Conservation (phyloP, 2,329 filamentous ascomycete genomes). For the Xylariaceae sp. region DNA sequence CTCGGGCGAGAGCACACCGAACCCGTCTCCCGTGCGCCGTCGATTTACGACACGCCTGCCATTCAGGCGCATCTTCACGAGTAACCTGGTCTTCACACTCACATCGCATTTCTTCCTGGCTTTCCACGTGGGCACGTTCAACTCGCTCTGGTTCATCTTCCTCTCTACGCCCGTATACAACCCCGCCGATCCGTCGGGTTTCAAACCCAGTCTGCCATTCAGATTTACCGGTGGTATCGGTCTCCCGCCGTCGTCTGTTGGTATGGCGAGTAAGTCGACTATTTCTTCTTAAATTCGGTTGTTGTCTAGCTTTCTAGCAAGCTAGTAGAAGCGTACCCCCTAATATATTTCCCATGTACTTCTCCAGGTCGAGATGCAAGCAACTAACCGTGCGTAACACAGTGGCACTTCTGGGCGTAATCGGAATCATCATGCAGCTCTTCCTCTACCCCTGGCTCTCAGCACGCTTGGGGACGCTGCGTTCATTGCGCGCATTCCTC, state of each 20-base stretch:
- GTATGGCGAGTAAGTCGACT: conserved; percentile 50
- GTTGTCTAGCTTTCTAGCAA: neutral
- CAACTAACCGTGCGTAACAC: neutral
- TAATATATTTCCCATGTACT: neutral
- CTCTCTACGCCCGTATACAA: conserved; percentile 63
- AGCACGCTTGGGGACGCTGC: conserved; percentile 59
- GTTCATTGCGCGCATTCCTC: conserved; percentile 62
- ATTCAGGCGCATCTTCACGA: conserved; percentile 51
- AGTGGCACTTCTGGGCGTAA: conserved; percentile 65
- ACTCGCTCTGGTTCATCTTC: conserved; percentile 71
- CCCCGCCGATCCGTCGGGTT: conserved; percentile 32
- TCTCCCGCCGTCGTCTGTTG: conserved; percentile 64
- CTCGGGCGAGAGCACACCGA: conserved; percentile 17
- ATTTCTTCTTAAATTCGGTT: neutral
- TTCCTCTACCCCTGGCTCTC: conserved; percentile 66
- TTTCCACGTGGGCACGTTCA: conserved; percentile 71
- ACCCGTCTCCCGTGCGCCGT: conserved; percentile 18
- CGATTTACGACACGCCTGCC: conserved; percentile 45
- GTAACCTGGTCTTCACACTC: conserved; percentile 50
- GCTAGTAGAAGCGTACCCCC: neutral
- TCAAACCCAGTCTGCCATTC: conserved; percentile 45
- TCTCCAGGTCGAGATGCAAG: neutral
- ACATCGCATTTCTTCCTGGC: conserved; percentile 64
- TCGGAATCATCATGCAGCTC: conserved; percentile 71
- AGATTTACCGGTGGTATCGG: conserved; percentile 70